Percentiles rank a stretch among this genome's conserved stretches.
These are phyloP conservation scores for Didymellaceae sp. DNA, from an alignment of 2,329 filamentous ascomycete genomes.

Conservation along the genomic window DNA sequence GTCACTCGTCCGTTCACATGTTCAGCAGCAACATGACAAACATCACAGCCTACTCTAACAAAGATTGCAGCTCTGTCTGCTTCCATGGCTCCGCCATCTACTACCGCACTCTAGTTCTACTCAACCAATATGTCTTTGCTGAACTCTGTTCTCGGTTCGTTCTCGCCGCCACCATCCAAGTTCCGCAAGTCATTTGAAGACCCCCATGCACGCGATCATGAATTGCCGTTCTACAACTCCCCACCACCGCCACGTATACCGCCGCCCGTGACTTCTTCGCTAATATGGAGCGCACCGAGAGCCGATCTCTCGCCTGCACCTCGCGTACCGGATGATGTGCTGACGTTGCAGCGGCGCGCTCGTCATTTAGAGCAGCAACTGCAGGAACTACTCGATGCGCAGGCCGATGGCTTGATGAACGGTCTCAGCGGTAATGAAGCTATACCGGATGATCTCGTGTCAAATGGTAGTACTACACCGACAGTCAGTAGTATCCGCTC, in stretches of 20 bases:
- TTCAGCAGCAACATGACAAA: no score
- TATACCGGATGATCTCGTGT: slow-evolving; percentile 51
- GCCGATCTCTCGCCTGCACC: slow-evolving; percentile 33
- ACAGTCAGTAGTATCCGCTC: slow-evolving; percentile 51
- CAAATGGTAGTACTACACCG: slow-evolving; percentile 58
- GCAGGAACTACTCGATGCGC: slow-evolving; percentile 66
- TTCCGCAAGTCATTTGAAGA: slow-evolving; percentile 47
- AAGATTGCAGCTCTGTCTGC: slow-evolving; percentile 16
- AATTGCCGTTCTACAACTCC: slow-evolving; percentile 43
- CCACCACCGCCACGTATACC: slow-evolving; percentile 43
- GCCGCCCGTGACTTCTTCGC: slow-evolving; percentile 41
- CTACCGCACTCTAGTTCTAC: slow-evolving; percentile 2
- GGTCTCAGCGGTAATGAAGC: slow-evolving; percentile 50
- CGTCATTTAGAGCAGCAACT: slow-evolving; percentile 63
- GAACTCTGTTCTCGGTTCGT: slow-evolving; percentile 45
- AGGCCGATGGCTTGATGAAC: slow-evolving; percentile 63
- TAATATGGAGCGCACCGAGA: slow-evolving; percentile 41
- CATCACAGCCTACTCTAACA: slow-evolving; percentile 31
- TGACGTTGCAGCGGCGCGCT: slow-evolving; percentile 60
- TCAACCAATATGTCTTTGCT: slow-evolving; percentile 39
- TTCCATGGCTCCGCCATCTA: slow-evolving; percentile 10
- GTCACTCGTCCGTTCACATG: slow-evolving; percentile 42
- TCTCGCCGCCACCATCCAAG: slow-evolving; percentile 43
- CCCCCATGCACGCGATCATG: slow-evolving; percentile 42
- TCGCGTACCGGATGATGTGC: slow-evolving; percentile 50